Conservation (phyloP, 208 protist genomes). For the Novymonas esmeraldas region DNA sequence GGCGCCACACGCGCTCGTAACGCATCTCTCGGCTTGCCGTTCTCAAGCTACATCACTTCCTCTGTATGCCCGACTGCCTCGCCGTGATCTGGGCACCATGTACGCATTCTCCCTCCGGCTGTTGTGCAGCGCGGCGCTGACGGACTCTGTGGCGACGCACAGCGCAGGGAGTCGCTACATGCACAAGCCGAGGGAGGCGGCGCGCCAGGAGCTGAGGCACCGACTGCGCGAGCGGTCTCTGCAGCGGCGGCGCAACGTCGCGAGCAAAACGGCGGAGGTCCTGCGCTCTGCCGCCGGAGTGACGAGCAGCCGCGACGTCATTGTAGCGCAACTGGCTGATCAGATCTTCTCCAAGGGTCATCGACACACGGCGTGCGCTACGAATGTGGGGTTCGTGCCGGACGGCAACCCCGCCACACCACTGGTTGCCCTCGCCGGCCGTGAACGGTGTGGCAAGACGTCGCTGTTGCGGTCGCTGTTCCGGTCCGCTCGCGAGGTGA, state of each 20-base stretch:
- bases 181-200: slow-evolving; percentile 41
- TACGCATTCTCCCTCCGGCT: slow-evolving; percentile 5
- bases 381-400: slow-evolving; percentile 80
- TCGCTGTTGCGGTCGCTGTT: slow-evolving; percentile 84
- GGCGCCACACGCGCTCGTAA: no score
- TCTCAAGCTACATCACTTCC: no score
- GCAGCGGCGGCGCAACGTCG: slow-evolving; percentile 46
- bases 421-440: slow-evolving; percentile 75
- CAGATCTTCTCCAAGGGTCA: slow-evolving; percentile 87
- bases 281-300: slow-evolving; percentile 35
- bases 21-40: no score
- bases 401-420: slow-evolving; percentile 87
- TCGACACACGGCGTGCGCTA: slow-evolving; percentile 71
- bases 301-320: slow-evolving; percentile 69
- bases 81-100: slow-evolving; percentile 5
- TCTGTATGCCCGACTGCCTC: no score
- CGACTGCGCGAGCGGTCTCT: slow-evolving; percentile 43
- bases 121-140: slow-evolving; percentile 30
- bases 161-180: slow-evolving; percentile 55
- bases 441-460: slow-evolving; percentile 73
- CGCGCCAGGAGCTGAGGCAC: slow-evolving; percentile 34
- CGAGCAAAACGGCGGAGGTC: slow-evolving; percentile 50
- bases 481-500: slow-evolving; percentile 63
- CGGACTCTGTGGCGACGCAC: slow-evolving; percentile 49
- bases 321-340: slow-evolving; percentile 79